phyloP scores from a whole-genome alignment of 805 yeast genomes.

The Metschnikowia baotianmanensis region DNA sequence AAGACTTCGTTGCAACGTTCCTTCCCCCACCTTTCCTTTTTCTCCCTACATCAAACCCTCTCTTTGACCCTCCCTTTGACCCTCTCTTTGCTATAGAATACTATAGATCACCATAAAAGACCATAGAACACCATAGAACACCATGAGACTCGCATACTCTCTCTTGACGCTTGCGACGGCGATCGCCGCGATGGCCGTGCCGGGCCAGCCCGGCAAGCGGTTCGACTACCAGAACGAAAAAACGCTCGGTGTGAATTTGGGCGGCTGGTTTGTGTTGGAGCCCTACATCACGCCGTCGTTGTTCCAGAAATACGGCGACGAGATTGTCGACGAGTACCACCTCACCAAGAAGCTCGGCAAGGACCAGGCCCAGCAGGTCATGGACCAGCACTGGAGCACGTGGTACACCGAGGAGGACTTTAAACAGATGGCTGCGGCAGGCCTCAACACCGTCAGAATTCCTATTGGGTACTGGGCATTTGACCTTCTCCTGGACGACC shows the following conservation, averaged over 20 bases:
- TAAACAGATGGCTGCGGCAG: constrained; percentile 51
- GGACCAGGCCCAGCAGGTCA: constrained; percentile 44
- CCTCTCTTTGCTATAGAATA: neutral
- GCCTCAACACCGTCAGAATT: constrained; percentile 82
- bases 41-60: too few species aligned
- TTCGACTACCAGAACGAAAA: constrained; percentile 38
- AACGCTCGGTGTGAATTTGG: constrained; percentile 72
- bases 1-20: too few species aligned
- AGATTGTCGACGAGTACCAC: constrained; percentile 76
- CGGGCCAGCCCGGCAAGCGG: constrained; percentile 13
- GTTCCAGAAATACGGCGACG: constrained; percentile 51
- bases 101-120: too few species aligned
- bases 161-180: constrained; percentile 13
- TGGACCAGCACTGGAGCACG: constrained; percentile 72
- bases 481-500: constrained; percentile 58
- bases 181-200: constrained; percentile 12
- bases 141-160: constrained; percentile 10
- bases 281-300: constrained; percentile 82
- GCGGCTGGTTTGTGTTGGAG: constrained; percentile 90
- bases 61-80: neutral
- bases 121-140: too few species aligned
- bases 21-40: too few species aligned
- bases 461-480: constrained; percentile 98
- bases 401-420: constrained; percentile 79
- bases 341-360: constrained; percentile 59